Base-by-base conservation (phyloP, 768 basidiomycete genomes). In the Kwoniella shandongensis region DNA sequence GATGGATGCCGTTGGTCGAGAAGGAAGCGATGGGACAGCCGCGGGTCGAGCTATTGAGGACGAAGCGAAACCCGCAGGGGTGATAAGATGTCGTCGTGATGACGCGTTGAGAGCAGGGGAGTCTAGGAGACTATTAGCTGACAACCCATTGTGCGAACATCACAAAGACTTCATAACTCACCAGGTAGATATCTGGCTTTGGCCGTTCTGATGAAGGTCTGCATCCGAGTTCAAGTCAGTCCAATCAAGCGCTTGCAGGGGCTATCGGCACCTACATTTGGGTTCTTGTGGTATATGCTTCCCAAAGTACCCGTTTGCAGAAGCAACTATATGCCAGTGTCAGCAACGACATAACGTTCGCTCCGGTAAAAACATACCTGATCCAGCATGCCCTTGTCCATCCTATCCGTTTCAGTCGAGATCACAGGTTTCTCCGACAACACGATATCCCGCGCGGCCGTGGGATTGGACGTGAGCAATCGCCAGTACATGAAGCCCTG, bases 401-500 rank as follows among this genome's bases (percentile, higher is more conserved):
- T 96, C 52, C 91, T 81, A 70, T 99, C 96, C 3, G 92, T 90
- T 74, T 98, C 94, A 2, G 91, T 98, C n/a, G 91, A 93, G 63
- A 99, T 98, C 2, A 91, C 81, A 27, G 96, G 96, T 69, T 96
- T 96, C 66, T 92, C 90, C 15, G 89, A 82, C 18, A 98, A 81
- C 32, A 98, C 93, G 61, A 98, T 88, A 63, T 91, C 88, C 36
- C 86, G 84, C 6, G 96, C 93, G 0, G 87, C 86, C 7, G 86
- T 79, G 1, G 93, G 91, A 72, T 96, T 91, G 68, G 91, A 87
- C 8, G 94, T 93, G 42, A 98, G 83, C 79, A 99, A 82, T 36
- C 96, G 86, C 96, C 96, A 99, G 78, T 98, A 99, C 88, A 99
- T 98, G 80, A 93, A 98, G 2, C 96, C 96, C 77, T 78, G 47